Evolutionary conservation across 345 rosid species (phyloP).

Genomic region (Trapa incisa): DNA sequence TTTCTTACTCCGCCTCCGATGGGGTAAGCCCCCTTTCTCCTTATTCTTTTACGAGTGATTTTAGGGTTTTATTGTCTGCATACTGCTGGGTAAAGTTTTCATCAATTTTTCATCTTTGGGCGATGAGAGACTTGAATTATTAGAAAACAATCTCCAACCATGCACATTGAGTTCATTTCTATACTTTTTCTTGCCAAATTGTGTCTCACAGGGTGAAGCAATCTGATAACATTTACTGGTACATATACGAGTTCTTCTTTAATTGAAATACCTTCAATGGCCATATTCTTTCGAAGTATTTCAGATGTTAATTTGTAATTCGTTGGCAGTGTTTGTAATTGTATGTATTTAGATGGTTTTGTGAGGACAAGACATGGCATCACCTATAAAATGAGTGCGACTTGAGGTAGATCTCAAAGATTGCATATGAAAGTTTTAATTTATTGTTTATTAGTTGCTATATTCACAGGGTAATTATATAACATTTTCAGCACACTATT

Average conservation of each 20-base stretch:
- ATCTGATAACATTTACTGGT: not conserved
- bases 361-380: not conserved
- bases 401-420: too few relatives aligned
- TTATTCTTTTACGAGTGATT: not conserved
- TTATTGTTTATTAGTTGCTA: too few relatives aligned
- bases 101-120: not conserved
- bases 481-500: too few relatives aligned
- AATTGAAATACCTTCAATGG: not conserved
- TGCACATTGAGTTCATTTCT: not conserved
- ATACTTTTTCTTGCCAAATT: not conserved
- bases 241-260: not conserved
- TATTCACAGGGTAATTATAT: too few relatives aligned
- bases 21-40: slow-evolving; percentile 24
- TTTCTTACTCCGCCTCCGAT: slow-evolving; percentile 24
- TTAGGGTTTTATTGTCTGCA: not conserved
- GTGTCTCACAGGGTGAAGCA: not conserved
- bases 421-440: too few relatives aligned
- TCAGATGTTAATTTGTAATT: not conserved
- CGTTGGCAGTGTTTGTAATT: not conserved
- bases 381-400: too few relatives aligned
- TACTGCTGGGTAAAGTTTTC: not conserved
- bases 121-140: too few relatives aligned
- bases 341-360: not conserved
- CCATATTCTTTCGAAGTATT: not conserved
- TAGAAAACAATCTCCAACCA: not conserved